A percentile compares a stretch with the other conserved stretches of the same genome.
phyloP scores from a whole-genome alignment of 164 flowering plant species.

The Vitis cinerea region DNA sequence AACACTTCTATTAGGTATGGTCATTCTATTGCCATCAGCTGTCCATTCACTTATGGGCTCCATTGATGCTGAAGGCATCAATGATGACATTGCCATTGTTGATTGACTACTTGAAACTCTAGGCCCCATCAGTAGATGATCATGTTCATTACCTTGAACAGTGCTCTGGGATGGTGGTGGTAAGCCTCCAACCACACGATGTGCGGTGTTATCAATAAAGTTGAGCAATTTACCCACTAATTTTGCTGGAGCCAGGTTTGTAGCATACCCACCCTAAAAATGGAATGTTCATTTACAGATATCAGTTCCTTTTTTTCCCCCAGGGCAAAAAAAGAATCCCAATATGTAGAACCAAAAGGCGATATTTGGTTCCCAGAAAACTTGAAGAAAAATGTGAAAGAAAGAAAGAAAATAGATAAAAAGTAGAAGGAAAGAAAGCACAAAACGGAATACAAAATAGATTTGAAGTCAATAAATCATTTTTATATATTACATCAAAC shows the following conservation, averaged over 20 bases:
- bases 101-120: conserved; percentile 74
- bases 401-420: too few species aligned
- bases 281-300: conserved; percentile 9
- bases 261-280: conserved; percentile 78
- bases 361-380: too few species aligned
- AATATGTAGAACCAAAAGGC: too few species aligned
- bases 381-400: too few species aligned
- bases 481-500: too few species aligned
- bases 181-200: conserved; percentile 87
- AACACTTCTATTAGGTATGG: conserved; percentile 71
- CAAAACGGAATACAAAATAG: too few species aligned
- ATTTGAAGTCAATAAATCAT: too few species aligned
- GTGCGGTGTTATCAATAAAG: conserved; percentile 82
- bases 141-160: conserved; percentile 41
- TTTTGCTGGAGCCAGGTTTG: conserved; percentile 82
- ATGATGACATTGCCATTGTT: conserved; percentile 73
- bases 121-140: conserved; percentile 36
- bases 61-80: conserved; percentile 79
- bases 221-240: conserved; percentile 81
- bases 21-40: conserved; percentile 45
- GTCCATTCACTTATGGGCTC: conserved; percentile 77
- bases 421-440: too few species aligned
- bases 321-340: too few species aligned
- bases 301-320: neutral
- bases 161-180: conserved; percentile 67